These are phyloP conservation scores for Helotiales sp. DNA, from an alignment of 2,329 filamentous ascomycete genomes.

Conservation along the genomic window DNA sequence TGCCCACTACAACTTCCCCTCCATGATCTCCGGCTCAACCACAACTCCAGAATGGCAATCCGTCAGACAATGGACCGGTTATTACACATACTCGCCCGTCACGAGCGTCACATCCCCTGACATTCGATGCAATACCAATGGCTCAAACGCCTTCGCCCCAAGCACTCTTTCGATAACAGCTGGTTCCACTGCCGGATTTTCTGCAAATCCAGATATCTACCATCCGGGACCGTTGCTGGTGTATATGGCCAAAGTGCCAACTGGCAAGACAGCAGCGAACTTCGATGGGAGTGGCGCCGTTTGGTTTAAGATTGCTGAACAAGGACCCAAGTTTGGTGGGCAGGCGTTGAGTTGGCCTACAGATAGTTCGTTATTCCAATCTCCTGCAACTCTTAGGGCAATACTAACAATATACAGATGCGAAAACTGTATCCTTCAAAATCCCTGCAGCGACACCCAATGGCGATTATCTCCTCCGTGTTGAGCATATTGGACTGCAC, in stretches of 20 bases:
- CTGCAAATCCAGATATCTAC: slow-evolving; percentile 29
- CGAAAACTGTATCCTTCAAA: slow-evolving; percentile 24
- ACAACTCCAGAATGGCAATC: slow-evolving; percentile 25
- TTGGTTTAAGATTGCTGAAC: slow-evolving; percentile 33
- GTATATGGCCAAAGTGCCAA: slow-evolving; percentile 31
- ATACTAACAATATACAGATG: slow-evolving; percentile 10
- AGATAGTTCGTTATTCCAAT: slow-evolving; percentile 18
- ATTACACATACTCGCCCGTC: slow-evolving; percentile 27
- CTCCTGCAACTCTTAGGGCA: background rate
- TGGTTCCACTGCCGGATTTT: slow-evolving; percentile 25
- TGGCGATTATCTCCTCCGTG: slow-evolving; percentile 40
- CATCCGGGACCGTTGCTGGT: slow-evolving; percentile 30
- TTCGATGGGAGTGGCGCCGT: slow-evolving; percentile 30
- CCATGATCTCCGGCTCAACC: slow-evolving; percentile 18
- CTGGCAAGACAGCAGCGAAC: slow-evolving; percentile 24
- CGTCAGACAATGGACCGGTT: slow-evolving; percentile 31
- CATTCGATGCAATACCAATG: slow-evolving; percentile 42
- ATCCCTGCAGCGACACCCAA: slow-evolving; percentile 35
- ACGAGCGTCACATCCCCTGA: slow-evolving; percentile 38
- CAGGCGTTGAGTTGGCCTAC: slow-evolving; percentile 27
- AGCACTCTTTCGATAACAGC: slow-evolving; percentile 27
- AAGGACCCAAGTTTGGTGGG: slow-evolving; percentile 23
- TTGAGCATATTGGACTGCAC: slow-evolving; percentile 37
- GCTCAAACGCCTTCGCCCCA: slow-evolving; percentile 26
- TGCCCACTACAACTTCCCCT: slow-evolving; percentile 31